Conservation (phyloP, 106 monocot species). For the Xerophyta viscosa region DNA sequence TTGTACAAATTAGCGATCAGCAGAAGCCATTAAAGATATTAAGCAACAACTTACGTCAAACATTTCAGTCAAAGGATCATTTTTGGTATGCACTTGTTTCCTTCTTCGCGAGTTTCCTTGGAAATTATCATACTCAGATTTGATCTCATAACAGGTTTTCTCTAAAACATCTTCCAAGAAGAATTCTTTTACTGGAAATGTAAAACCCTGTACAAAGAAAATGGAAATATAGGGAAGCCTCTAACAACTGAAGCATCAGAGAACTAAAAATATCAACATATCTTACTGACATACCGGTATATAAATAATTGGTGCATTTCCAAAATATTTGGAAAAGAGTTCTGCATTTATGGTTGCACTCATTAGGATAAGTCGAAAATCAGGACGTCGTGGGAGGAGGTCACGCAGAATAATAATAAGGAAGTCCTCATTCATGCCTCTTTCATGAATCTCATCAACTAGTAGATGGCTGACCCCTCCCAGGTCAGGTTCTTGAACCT, state of each 20-base stretch:
- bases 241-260: neutral
- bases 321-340: constrained; percentile 88
- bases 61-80: constrained; percentile 79
- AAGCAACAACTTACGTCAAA: constrained; percentile 61
- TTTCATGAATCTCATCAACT: constrained; percentile 99
- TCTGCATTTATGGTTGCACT: constrained; percentile 98
- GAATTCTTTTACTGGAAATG: constrained; percentile 84
- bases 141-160: constrained; percentile 67
- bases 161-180: constrained; percentile 87
- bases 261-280: neutral
- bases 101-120: constrained; percentile 67
- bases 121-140: constrained; percentile 60
- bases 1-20: too few species aligned
- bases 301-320: constrained; percentile 77
- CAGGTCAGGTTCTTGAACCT: constrained; percentile 93
- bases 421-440: constrained; percentile 98
- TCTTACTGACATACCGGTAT: constrained; percentile 57
- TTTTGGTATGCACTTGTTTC: constrained; percentile 37
- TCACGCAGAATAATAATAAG: constrained; percentile 92
- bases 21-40: too few species aligned
- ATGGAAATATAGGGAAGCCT: neutral
- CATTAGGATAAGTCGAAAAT: constrained; percentile 85
- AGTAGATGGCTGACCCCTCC: constrained; percentile 73
- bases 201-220: constrained; percentile 56
- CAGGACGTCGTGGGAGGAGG: constrained; percentile 81